phyloP scores from a whole-genome alignment of 2,329 filamentous ascomycete species.

The Rhynchosporium secalis region DNA sequence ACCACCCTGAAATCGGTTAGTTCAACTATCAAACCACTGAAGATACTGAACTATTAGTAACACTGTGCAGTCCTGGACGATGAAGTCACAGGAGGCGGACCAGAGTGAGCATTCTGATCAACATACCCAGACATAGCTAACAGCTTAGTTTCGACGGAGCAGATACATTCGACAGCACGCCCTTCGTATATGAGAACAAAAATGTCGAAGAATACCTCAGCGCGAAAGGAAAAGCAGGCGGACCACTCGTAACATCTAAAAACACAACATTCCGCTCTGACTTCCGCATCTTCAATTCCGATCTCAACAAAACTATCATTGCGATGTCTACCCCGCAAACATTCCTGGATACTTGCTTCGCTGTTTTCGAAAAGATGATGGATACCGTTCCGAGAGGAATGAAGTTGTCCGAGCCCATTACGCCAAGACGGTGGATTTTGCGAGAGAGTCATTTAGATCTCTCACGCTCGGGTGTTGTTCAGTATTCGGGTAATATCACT shows the following conservation, averaged over 20 bases:
- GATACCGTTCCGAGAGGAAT: constrained; percentile 25
- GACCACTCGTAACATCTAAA: constrained; percentile 24
- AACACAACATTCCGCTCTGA: constrained; percentile 22
- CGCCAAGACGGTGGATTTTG: constrained; percentile 23
- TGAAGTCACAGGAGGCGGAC: neutral
- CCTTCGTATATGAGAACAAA: constrained; percentile 21
- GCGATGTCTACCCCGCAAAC: constrained; percentile 21
- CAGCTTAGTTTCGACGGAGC: constrained; percentile 1
- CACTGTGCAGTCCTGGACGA: neutral
- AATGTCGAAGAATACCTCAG: constrained; percentile 25
- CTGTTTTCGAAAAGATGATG: constrained; percentile 30
- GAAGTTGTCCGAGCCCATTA: constrained; percentile 23
- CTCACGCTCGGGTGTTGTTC: constrained; percentile 16
- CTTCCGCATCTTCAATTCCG: constrained; percentile 24
- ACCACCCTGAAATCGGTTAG: constrained; percentile 21
- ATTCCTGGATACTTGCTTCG: constrained; percentile 26
- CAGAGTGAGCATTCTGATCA: neutral
- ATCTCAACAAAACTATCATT: constrained; percentile 28
- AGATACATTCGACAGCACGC: constrained; percentile 25
- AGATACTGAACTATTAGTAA: neutral
- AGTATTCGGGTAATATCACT: constrained; percentile 16
- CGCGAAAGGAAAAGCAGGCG: constrained; percentile 21
- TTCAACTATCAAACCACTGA: neutral
- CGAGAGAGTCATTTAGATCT: constrained; percentile 22
- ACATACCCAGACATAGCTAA: neutral